phyloP scores from a whole-genome alignment of 116 monocot genomes.

The Iris pallida region DNA sequence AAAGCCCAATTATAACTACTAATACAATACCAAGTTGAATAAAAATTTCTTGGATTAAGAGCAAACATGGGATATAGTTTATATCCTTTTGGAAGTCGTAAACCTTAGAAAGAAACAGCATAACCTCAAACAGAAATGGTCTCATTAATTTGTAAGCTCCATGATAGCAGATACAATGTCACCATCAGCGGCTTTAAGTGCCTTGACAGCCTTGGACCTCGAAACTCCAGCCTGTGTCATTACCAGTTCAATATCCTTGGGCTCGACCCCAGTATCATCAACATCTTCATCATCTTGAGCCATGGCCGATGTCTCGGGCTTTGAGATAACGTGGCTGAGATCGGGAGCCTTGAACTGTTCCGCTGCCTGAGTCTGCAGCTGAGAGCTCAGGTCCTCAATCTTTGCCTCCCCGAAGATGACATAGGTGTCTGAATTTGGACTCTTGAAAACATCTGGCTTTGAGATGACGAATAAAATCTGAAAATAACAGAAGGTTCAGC shows the following conservation, averaged over 20 bases:
- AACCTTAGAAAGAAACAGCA: not conserved
- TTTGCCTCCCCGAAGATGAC: constrained; percentile 67
- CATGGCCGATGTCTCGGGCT: constrained; percentile 30
- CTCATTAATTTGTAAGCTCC: constrained; percentile 52
- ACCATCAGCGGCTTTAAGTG: constrained; percentile 47
- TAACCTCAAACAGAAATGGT: not conserved
- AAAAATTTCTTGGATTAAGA: too few species aligned
- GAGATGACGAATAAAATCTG: constrained; percentile 58
- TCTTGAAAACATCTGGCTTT: constrained; percentile 67
- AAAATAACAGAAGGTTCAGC: constrained; percentile 2
- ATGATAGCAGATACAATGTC: constrained; percentile 72
- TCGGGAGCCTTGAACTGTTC: constrained; percentile 62
- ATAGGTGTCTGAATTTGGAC: constrained; percentile 58
- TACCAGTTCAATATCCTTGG: constrained; percentile 65
- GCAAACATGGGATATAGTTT: too few species aligned
- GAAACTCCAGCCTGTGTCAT: constrained; percentile 74
- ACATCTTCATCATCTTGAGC: constrained; percentile 51
- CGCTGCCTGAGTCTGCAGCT: constrained; percentile 68
- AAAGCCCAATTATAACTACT: too few species aligned
- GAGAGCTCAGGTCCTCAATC: constrained; percentile 77
- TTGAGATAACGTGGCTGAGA: constrained; percentile 29
- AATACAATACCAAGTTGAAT: too few species aligned
- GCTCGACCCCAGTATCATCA: constrained; percentile 63
- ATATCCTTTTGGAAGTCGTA: not conserved
- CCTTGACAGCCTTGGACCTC: constrained; percentile 52